Percentiles rank a stretch among this genome's conserved stretches.
These are phyloP conservation scores for Vigna radiata DNA, from an alignment of 306 rosid species.

Conservation along the genomic window DNA sequence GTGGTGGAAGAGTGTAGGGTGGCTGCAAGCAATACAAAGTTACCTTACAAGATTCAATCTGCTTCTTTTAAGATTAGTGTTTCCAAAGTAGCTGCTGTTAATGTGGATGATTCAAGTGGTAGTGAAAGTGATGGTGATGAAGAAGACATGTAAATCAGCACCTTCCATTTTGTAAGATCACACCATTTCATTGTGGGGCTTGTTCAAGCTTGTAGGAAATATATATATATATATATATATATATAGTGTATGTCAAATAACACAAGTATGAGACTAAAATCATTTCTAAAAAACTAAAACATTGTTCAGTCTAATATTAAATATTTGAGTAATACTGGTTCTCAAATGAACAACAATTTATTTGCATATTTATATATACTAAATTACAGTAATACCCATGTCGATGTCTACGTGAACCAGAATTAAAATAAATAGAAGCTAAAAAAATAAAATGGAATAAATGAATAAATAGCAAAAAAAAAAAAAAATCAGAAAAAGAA, in stretches of 20 bases:
- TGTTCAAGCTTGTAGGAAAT: slow-evolving; percentile 26
- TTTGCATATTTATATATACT: too few species aligned
- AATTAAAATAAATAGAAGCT: too few species aligned
- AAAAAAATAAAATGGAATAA: too few species aligned
- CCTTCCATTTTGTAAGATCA: slow-evolving; percentile 35
- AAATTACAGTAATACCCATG: too few species aligned
- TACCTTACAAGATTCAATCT: slow-evolving; percentile 61
- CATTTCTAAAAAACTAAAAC: not conserved
- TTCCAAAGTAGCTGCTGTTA: slow-evolving; percentile 75
- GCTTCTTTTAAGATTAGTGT: slow-evolving; percentile 61
- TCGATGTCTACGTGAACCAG: too few species aligned
- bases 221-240: not conserved
- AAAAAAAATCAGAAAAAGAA: too few species aligned
- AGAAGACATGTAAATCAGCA: slow-evolving; percentile 34
- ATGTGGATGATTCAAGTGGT: slow-evolving; percentile 53
- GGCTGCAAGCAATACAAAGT: slow-evolving; percentile 24
- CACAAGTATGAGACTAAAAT: not conserved
- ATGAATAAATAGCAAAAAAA: too few species aligned
- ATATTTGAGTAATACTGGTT: not conserved
- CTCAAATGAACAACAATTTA: too few species aligned
- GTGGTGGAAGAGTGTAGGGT: slow-evolving; percentile 24
- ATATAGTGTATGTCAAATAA: not conserved
- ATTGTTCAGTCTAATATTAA: too few species aligned
- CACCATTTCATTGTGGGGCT: not conserved
- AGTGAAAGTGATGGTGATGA: slow-evolving; percentile 42